Conservation (phyloP, 805 yeast genomes). For the Maudiozyma barnettii region DNA sequence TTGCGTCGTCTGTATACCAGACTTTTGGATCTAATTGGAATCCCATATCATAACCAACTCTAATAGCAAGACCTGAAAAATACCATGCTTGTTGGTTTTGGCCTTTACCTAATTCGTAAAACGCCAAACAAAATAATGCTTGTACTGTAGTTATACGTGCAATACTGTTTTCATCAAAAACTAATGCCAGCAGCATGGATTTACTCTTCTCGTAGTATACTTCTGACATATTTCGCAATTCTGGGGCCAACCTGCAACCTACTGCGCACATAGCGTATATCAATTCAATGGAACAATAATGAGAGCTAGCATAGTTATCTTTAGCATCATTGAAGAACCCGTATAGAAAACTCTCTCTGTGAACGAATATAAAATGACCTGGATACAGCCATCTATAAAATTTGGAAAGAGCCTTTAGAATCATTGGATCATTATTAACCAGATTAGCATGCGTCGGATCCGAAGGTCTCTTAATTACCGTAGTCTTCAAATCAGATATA, state of each 20-base stretch:
- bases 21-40: slow-evolving; percentile 52
- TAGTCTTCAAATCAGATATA: slow-evolving; percentile 27
- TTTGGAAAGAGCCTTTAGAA: slow-evolving; percentile 27
- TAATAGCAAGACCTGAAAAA: slow-evolving; percentile 50
- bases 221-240: slow-evolving; percentile 33
- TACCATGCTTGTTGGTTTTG: slow-evolving; percentile 53
- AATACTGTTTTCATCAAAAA: slow-evolving; percentile 29
- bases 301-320: slow-evolving; percentile 30
- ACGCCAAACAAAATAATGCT: slow-evolving; percentile 47
- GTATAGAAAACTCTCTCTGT: slow-evolving; percentile 49
- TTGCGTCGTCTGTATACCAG: slow-evolving; percentile 38
- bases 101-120: slow-evolving; percentile 54
- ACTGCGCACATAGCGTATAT: slow-evolving; percentile 50
- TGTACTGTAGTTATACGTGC: slow-evolving; percentile 48
- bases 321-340: slow-evolving; percentile 52
- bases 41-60: slow-evolving; percentile 59
- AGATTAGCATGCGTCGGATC: slow-evolving; percentile 11
- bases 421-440: slow-evolving; percentile 23
- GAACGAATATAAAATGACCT: slow-evolving; percentile 52
- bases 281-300: slow-evolving; percentile 47
- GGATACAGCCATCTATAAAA: slow-evolving; percentile 60
- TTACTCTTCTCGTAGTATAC: slow-evolving; percentile 41
- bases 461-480: slow-evolving; percentile 23
- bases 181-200: slow-evolving; percentile 31
- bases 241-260: slow-evolving; percentile 44